A percentile compares a stretch with the other conserved stretches of the same genome.
These are phyloP conservation scores for Akanthomyces dipterigenus DNA, from an alignment of 2,329 filamentous ascomycete genomes.

Conservation along the genomic window DNA sequence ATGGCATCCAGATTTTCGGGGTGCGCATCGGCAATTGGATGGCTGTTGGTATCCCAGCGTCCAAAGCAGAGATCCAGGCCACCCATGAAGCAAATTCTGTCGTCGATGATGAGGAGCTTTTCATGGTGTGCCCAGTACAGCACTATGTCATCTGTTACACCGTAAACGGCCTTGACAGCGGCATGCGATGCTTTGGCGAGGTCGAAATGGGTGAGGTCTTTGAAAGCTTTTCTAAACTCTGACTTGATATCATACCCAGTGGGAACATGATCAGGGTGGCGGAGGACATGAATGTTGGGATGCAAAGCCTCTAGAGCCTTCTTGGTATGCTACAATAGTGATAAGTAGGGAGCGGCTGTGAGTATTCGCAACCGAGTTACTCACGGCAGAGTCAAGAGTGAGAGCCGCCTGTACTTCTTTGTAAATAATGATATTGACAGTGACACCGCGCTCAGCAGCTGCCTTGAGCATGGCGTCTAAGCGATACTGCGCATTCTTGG, in stretches of 20 bases:
- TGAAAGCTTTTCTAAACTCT: constrained; percentile 58
- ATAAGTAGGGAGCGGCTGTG: constrained; percentile 13
- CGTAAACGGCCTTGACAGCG: constrained; percentile 71
- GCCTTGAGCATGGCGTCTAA: constrained; percentile 76
- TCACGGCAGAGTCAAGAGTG: constrained; percentile 46
- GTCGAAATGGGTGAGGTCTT: constrained; percentile 43
- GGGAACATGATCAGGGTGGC: constrained; percentile 82
- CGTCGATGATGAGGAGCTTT: constrained; percentile 79
- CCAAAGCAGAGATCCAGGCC: constrained; percentile 84
- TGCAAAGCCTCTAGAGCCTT: constrained; percentile 69
- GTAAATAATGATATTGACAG: constrained; percentile 82
- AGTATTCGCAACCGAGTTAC: constrained; percentile 23
- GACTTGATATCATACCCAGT: constrained; percentile 61
- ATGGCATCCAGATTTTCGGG: constrained; percentile 68
- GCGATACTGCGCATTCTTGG: constrained; percentile 74
- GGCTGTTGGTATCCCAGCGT: constrained; percentile 80
- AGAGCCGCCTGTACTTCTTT: constrained; percentile 82
- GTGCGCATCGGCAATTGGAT: constrained; percentile 78
- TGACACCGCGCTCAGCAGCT: constrained; percentile 77
- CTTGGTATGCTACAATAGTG: constrained; percentile 61
- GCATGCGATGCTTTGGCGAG: constrained; percentile 63
- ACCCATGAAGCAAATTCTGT: constrained; percentile 80
- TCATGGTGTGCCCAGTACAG: constrained; percentile 93
- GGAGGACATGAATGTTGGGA: constrained; percentile 79
- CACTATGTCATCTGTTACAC: constrained; percentile 72